Percentiles rank a stretch among this genome's conserved stretches.
Evolutionary conservation across 306 rosid species (phyloP).

Genomic region (Trifolium fragiferum): DNA sequence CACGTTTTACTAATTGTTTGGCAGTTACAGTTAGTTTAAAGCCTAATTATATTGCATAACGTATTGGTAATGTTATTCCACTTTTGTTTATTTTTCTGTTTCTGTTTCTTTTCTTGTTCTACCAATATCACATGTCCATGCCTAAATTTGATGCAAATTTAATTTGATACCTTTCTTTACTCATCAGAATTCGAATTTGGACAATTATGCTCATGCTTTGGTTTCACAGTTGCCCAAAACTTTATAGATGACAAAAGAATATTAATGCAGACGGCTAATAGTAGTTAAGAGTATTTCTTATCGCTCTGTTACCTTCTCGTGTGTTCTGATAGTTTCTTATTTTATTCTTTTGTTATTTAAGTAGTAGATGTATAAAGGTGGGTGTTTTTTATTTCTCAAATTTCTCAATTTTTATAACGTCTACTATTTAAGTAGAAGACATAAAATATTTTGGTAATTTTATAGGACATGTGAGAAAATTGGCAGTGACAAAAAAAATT

Average conservation of each 20-base stretch:
- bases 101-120: not conserved
- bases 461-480: too few relatives aligned
- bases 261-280: too few relatives aligned
- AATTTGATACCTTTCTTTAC: not conserved
- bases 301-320: too few relatives aligned
- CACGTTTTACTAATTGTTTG: not conserved
- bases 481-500: too few relatives aligned
- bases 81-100: not conserved
- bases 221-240: not conserved
- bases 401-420: too few relatives aligned
- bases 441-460: too few relatives aligned
- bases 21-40: not conserved
- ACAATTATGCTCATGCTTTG: not conserved
- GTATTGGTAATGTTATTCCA: not conserved
- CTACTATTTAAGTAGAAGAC: too few relatives aligned
- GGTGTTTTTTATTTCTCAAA: too few relatives aligned
- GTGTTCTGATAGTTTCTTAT: too few relatives aligned
- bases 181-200: not conserved
- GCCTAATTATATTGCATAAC: not conserved
- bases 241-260: not conserved
- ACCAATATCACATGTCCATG: not conserved
- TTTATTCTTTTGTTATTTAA: too few relatives aligned
- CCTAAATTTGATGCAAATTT: not conserved
- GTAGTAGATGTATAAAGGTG: too few relatives aligned
- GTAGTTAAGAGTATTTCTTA: too few relatives aligned